Conservation (phyloP, 192 early-diverging fungal species). For the Piromyces finnis region DNA sequence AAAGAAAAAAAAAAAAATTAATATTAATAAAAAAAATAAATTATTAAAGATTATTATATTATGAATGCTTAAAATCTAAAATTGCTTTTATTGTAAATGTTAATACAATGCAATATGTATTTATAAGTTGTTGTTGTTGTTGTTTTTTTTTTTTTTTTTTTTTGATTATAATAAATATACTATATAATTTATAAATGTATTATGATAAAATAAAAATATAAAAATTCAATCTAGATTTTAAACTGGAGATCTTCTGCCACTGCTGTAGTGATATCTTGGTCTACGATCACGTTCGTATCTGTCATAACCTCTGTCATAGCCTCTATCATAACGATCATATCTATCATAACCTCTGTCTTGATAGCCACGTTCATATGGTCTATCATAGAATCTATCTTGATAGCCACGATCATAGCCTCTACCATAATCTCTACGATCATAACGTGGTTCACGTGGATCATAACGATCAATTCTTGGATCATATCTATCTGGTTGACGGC, state of each 20-base stretch:
- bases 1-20: too few species aligned
- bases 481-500: not conserved
- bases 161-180: too few species aligned
- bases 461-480: not conserved
- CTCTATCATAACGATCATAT: not conserved
- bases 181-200: too few species aligned
- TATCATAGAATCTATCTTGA: not conserved
- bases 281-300: not conserved
- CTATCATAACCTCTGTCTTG: not conserved
- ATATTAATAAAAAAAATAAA: too few species aligned
- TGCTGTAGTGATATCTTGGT: not conserved
- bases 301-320: not conserved
- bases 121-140: too few species aligned
- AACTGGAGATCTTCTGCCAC: not conserved
- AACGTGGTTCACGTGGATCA: not conserved
- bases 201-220: not conserved
- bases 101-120: too few species aligned
- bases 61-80: too few species aligned
- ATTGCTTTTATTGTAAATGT: too few species aligned
- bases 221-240: not conserved
- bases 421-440: not conserved
- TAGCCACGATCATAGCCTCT: not conserved
- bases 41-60: too few species aligned
- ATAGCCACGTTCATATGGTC: not conserved
- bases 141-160: too few species aligned